Evolutionary conservation across 768 basidiomycete genomes (phyloP), one percentile per base, ranked within the genome.

Genomic region (Hydnum rufescens): DNA sequence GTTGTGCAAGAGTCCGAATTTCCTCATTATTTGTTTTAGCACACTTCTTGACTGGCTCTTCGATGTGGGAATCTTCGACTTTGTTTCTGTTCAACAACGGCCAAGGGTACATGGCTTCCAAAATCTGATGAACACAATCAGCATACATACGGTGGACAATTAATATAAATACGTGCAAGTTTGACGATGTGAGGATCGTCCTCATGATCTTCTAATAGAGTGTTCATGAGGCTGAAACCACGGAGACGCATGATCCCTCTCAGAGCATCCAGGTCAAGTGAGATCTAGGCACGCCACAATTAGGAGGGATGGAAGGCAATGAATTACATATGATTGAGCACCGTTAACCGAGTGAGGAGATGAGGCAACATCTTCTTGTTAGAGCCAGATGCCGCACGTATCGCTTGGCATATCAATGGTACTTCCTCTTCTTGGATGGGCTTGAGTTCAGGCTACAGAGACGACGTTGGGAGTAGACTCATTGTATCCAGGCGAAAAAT

Each of bases 221-320:
- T 47, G 26, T 16, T 13, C 44, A 47, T 47, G 8, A 47, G 25
- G 26, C 44, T 84, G 63, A 92, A 85, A 2, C 92, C 92, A 61
- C 95, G 87, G 60, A 96, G 68, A 3, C 89, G 81, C 77, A 95
- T 82, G 47, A 97, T 71, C 62, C 88, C 78, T 29, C 86, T 72
- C 25, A 89, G 68, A 8, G 87, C 77, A 0, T 76, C 70, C 42
- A 76, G 72, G 55, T 93, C 87, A 34, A 82, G 77, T 2, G 93
- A 93, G 54, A 93, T 78, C 90, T 93, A 57, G 52, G 32, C 29
- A 32, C 16, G 18, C 23, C n/a, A n/a, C 49, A 32, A 53, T 16
- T 42, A 32, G 49, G 44, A 48, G 52, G 39, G 51, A 29, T 34
- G 32, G n/a, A 25, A 32, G 42, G 51, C 39, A 2, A 16, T 39